Evolutionary conservation across 805 yeast genomes (phyloP).

Genomic region (Ogataea zsoltii): DNA sequence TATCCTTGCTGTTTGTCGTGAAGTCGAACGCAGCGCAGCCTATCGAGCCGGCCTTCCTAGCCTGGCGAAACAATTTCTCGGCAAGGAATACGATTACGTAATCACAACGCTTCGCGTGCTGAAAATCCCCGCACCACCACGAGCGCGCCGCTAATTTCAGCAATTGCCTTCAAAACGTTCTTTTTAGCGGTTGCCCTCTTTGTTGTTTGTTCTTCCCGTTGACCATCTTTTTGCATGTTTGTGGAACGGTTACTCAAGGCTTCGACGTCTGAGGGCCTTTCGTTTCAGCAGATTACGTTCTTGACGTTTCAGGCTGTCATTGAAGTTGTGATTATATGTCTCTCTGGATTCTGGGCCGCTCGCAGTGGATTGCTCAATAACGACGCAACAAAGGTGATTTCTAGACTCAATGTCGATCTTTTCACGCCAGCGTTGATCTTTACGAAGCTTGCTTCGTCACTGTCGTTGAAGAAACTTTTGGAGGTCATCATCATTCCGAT

Average conservation of each 20-base stretch:
- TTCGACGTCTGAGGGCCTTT: conserved; percentile 14
- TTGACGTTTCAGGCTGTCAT: conserved; percentile 89
- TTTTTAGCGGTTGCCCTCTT: background rate
- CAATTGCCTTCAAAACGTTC: no score
- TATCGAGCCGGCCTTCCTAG: no score
- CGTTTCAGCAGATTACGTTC: conserved; percentile 47
- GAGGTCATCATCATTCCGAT: conserved; percentile 86
- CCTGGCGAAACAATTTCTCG: no score
- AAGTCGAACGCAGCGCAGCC: background rate
- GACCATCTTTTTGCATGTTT: conserved; percentile 3
- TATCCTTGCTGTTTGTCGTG: background rate
- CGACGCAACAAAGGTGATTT: conserved; percentile 73
- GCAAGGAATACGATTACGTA: no score
- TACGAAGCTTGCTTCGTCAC: conserved; percentile 66
- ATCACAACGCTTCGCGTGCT: background rate
- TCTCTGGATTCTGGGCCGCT: conserved; percentile 87
- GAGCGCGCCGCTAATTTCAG: no score
- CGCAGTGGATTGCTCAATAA: conserved; percentile 66
- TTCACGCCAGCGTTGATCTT: conserved; percentile 96
- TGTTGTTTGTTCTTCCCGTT: background rate
- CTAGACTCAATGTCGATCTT: conserved; percentile 80
- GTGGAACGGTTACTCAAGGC: conserved; percentile 2
- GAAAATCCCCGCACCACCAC: no score
- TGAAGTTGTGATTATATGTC: conserved; percentile 83
- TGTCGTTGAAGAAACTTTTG: conserved; percentile 72